phyloP scores from a whole-genome alignment of 768 basidiomycete genomes.

The Floccularia luteovirens region DNA sequence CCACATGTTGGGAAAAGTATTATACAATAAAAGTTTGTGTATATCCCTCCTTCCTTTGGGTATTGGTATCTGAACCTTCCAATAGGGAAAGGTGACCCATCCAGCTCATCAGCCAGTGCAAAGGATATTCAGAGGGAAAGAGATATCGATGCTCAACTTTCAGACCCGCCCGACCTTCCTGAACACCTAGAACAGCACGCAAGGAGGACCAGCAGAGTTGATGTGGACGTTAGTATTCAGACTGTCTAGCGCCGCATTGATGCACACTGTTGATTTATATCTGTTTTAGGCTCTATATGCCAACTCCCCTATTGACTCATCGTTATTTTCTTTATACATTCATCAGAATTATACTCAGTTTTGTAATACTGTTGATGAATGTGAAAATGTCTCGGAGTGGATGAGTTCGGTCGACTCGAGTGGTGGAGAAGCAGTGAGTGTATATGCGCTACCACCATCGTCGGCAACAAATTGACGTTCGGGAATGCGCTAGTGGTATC shows the following conservation, averaged over 20 bases:
- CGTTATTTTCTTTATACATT: slow-evolving; percentile 80
- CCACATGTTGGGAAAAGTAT: slow-evolving; percentile 86
- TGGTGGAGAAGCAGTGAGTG: slow-evolving; percentile 52
- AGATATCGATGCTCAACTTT: slow-evolving; percentile 45
- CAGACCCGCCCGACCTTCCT: slow-evolving; percentile 52
- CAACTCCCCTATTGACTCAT: slow-evolving; percentile 87
- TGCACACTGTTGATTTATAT: background rate
- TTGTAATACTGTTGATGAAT: slow-evolving; percentile 71
- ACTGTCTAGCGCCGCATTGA: background rate
- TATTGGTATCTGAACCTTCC: background rate
- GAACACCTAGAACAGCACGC: slow-evolving; percentile 50
- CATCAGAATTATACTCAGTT: slow-evolving; percentile 94
- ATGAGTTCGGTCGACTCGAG: slow-evolving; percentile 73
- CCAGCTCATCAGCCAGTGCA: slow-evolving; percentile 41
- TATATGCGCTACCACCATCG: background rate
- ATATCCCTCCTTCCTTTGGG: background rate
- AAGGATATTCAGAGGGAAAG: slow-evolving; percentile 60
- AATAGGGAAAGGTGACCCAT: slow-evolving; percentile 71
- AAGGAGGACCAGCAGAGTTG: slow-evolving; percentile 64
- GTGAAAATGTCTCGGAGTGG: slow-evolving; percentile 60
- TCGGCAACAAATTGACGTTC: background rate
- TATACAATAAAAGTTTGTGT: slow-evolving; percentile 88
- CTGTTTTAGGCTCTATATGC: slow-evolving; percentile 58
- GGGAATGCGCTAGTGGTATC: slow-evolving; percentile 42
- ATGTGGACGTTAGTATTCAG: slow-evolving; percentile 53